phyloP scores from a whole-genome alignment of 2,329 filamentous ascomycete species.

The Aspergillus pseudonomiae region DNA sequence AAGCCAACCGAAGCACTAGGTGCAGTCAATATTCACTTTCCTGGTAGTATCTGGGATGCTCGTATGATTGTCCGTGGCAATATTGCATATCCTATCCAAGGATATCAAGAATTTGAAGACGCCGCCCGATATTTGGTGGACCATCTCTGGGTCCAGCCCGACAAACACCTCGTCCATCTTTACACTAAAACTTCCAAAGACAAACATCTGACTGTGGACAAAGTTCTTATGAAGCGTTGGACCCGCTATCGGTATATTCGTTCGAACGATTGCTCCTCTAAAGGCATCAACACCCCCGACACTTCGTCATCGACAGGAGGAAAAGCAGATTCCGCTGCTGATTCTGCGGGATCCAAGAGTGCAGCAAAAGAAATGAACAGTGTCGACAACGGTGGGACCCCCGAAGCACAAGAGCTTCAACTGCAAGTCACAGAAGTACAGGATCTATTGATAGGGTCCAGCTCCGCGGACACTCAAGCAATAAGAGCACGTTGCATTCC shows the following conservation, averaged over 20 bases:
- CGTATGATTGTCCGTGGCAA: constrained; percentile 34
- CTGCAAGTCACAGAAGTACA: constrained; percentile 45
- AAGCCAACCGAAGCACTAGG: constrained; percentile 33
- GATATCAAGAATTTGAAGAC: constrained; percentile 29
- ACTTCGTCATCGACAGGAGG: not conserved
- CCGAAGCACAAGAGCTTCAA: constrained; percentile 29
- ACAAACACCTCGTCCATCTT: constrained; percentile 30
- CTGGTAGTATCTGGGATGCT: constrained; percentile 44
- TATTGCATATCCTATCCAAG: constrained; percentile 25
- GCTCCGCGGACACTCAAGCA: constrained; percentile 24
- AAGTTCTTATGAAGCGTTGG: constrained; percentile 39
- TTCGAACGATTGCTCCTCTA: constrained; percentile 2
- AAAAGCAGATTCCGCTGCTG: not conserved
- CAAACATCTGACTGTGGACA: constrained; percentile 30
- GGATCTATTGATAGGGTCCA: constrained; percentile 33
- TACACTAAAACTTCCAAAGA: constrained; percentile 29
- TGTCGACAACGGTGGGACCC: constrained; percentile 13
- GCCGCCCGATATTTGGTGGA: constrained; percentile 36
- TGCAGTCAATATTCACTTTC: constrained; percentile 43
- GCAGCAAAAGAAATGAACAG: not conserved
- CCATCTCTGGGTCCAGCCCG: constrained; percentile 38
- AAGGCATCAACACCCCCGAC: not conserved
- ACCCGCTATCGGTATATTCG: constrained; percentile 34
- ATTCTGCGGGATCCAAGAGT: not conserved
- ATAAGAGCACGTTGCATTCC: constrained; percentile 32